phyloP scores from a whole-genome alignment of 1,139 yeast genomes.

The Saccharomyces pastorianus region DNA sequence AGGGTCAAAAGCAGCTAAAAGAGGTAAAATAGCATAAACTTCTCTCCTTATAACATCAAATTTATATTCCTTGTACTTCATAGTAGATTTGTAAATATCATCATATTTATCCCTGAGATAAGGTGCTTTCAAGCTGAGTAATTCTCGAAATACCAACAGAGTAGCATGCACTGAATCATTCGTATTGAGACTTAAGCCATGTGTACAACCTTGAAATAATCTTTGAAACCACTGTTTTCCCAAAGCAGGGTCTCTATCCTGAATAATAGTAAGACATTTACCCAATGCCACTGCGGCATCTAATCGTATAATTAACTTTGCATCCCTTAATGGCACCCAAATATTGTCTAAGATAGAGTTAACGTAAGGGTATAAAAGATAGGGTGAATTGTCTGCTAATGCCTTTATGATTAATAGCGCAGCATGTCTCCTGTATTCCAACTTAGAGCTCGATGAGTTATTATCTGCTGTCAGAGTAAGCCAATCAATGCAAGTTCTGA shows the following conservation, averaged over 20 bases:
- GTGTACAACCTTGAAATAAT: slow-evolving; percentile 55
- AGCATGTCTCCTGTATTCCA: slow-evolving; percentile 81
- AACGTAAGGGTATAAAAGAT: slow-evolving; percentile 69
- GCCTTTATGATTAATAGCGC: slow-evolving; percentile 80
- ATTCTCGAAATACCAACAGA: slow-evolving; percentile 70
- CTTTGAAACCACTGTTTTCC: slow-evolving; percentile 68
- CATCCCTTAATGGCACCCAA: slow-evolving; percentile 82
- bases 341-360: slow-evolving; percentile 72
- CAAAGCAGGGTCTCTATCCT: slow-evolving; percentile 66
- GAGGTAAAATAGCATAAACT: slow-evolving; percentile 72
- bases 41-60: slow-evolving; percentile 72
- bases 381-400: slow-evolving; percentile 81
- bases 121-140: slow-evolving; percentile 57
- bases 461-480: slow-evolving; percentile 47
- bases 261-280: slow-evolving; percentile 68
- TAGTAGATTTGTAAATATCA: slow-evolving; percentile 67
- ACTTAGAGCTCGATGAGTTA: slow-evolving; percentile 49
- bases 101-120: slow-evolving; percentile 67
- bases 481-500: slow-evolving; percentile 86
- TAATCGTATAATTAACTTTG: slow-evolving; percentile 60
- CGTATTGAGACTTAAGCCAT: slow-evolving; percentile 41
- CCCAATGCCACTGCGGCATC: slow-evolving; percentile 82
- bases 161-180: slow-evolving; percentile 81
- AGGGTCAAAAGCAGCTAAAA: slow-evolving; percentile 72
- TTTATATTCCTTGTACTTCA: slow-evolving; percentile 71